Evolutionary conservation across 108 stramenopile species (phyloP).

Genomic region (Schizochytrium sp.): DNA sequence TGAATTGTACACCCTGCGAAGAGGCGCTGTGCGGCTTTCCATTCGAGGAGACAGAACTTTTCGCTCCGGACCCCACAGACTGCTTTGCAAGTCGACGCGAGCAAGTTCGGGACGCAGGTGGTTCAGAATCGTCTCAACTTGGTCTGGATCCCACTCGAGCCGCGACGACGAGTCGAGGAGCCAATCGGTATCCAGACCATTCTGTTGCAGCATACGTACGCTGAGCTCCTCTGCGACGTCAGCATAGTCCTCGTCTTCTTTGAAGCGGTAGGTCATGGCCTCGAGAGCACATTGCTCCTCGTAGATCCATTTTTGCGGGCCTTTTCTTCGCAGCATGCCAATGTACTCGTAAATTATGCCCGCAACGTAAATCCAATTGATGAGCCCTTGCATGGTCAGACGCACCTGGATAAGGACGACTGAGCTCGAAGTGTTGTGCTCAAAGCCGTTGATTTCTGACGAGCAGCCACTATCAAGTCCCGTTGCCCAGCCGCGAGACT

Average conservation of each 20-base stretch:
- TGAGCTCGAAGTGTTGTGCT: slow-evolving; percentile 54
- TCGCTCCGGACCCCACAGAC: neutral
- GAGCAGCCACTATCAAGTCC: slow-evolving; percentile 63
- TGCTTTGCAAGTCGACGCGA: neutral
- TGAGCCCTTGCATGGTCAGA: slow-evolving; percentile 53
- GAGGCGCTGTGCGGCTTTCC: neutral
- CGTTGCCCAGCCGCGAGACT: slow-evolving; percentile 63
- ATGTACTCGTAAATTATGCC: slow-evolving; percentile 26
- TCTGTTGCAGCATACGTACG: neutral
- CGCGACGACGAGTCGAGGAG: neutral
- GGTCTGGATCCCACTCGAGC: neutral
- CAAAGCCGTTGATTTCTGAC: slow-evolving; percentile 29
- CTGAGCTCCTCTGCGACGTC: neutral
- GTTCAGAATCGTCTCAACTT: neutral
- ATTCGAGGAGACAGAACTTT: neutral
- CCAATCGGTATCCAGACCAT: neutral
- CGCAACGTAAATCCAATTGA: neutral
- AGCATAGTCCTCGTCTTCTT: neutral
- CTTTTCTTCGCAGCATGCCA: neutral
- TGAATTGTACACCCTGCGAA: neutral
- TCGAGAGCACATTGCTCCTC: neutral
- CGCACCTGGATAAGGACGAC: slow-evolving; percentile 55
- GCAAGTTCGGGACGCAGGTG: neutral
- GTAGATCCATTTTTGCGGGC: slow-evolving; percentile 9
- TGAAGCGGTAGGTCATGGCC: neutral